Evolutionary conservation across 805 yeast genomes (phyloP), one percentile per base, ranked within the genome.

Genomic region (Monosporozyma aerobia): DNA sequence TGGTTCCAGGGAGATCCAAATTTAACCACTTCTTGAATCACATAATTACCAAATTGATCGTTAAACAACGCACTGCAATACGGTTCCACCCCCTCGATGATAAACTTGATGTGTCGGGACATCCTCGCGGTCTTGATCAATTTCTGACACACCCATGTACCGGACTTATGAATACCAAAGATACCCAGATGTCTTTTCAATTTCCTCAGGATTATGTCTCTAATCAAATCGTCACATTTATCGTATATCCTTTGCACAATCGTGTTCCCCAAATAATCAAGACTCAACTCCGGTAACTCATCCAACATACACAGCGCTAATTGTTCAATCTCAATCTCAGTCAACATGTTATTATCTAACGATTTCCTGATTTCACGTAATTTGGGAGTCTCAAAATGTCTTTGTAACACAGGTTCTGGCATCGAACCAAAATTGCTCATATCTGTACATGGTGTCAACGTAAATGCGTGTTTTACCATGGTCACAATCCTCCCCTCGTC

Each of bases 71-170:
- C 87, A 0, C 87, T 87, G 44, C 92, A 79, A 63, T 85, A 90
- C 1, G 95, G 95, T 55, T 80, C 79, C 55, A 94, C 76, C 43
- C 89, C 79, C 27, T 79, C 73, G 6, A 84, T 82, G 48, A 94
- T 87, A 49, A 85, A 65, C 59, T 75, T 70, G 67, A 80, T 83
- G 60, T 81, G 86, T 48, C 79, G 76, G 44, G 76, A 80, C 51
- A 79, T 81, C 56, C 76, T 70, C 3, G 89, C 85, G 29, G 82
- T 81, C 58, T 82, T 85, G 59, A 94, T 90, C 69, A 94, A 84
- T 69, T 92, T 94, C 69, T 94, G 99, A 22, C 96, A 95, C 1
- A 97, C 98, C 99, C 99, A 94, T 5, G 99, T 94, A 55, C 99
- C 99, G 68, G 92, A 92, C 65, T 94, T 94, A 72, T 94, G 99